These are phyloP conservation scores for Boletus tomentosulus DNA, from an alignment of 768 basidiomycete species.

Conservation along the genomic window DNA sequence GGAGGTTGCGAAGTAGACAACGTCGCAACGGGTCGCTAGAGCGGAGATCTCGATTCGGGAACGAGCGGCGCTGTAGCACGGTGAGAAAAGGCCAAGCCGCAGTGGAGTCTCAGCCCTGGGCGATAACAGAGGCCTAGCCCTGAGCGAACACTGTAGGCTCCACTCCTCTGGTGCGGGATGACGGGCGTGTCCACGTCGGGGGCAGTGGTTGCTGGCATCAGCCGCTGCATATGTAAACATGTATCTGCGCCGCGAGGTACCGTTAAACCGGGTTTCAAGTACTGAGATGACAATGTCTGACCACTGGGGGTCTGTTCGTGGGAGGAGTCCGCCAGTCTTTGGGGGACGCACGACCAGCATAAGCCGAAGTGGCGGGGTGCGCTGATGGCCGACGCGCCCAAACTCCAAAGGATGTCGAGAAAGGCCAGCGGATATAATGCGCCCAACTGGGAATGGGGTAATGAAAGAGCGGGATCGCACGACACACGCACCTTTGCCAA, in stretches of 20 bases:
- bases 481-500: neutral
- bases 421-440: neutral
- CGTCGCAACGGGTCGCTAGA: neutral
- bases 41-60: neutral
- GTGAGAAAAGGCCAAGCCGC: neutral
- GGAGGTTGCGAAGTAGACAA: neutral
- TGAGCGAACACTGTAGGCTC: neutral
- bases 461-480: neutral
- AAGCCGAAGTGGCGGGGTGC: neutral
- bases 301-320: neutral
- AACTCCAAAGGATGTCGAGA: neutral
- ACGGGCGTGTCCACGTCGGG: neutral
- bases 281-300: neutral
- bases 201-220: neutral
- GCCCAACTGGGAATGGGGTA: neutral
- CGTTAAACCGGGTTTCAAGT: neutral
- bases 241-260: neutral
- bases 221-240: neutral
- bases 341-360: neutral
- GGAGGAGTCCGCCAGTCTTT: neutral
- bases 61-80: neutral
- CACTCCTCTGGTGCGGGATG: neutral
- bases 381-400: neutral
- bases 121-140: neutral
- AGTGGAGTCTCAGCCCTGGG: neutral